phyloP scores from a whole-genome alignment of 2,329 filamentous ascomycete species.

The Mollisiaceae sp. region DNA sequence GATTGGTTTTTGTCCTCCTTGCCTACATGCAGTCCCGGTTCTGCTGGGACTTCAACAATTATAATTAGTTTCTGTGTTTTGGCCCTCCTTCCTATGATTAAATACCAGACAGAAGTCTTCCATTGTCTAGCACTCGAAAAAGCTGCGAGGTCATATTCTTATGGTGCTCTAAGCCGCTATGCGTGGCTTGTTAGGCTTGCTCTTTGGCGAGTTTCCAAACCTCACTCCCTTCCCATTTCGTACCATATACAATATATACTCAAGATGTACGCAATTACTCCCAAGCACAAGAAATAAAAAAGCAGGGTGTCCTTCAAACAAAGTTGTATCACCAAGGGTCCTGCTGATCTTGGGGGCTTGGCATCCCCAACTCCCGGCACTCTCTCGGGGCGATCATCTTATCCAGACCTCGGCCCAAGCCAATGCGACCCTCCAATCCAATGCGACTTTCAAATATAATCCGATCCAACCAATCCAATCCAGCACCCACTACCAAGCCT shows the following conservation, averaged over 20 bases:
- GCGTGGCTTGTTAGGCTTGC: too few relatives aligned
- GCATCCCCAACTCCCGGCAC: constrained; percentile 1
- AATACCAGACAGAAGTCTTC: too few relatives aligned
- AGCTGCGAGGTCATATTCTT: too few relatives aligned
- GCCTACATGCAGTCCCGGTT: background rate
- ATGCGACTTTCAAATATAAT: too few relatives aligned
- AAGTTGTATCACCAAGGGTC: background rate
- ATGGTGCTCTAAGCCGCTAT: too few relatives aligned
- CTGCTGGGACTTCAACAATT: background rate
- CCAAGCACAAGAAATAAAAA: background rate
- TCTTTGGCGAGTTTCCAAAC: too few relatives aligned
- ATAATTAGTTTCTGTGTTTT: background rate
- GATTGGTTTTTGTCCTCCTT: background rate
- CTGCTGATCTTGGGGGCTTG: background rate
- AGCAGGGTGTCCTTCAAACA: background rate
- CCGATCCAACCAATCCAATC: background rate
- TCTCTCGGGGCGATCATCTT: background rate
- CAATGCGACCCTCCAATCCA: background rate
- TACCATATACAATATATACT: background rate
- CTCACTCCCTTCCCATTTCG: too few relatives aligned
- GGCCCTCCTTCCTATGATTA: too few relatives aligned
- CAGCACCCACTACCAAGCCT: background rate
- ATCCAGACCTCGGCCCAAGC: background rate
- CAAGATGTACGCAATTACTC: background rate
- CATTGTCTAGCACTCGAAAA: too few relatives aligned